These are phyloP conservation scores for Dendrobium chrysotoxum DNA, from an alignment of 106 monocot genomes.

Conservation along the genomic window DNA sequence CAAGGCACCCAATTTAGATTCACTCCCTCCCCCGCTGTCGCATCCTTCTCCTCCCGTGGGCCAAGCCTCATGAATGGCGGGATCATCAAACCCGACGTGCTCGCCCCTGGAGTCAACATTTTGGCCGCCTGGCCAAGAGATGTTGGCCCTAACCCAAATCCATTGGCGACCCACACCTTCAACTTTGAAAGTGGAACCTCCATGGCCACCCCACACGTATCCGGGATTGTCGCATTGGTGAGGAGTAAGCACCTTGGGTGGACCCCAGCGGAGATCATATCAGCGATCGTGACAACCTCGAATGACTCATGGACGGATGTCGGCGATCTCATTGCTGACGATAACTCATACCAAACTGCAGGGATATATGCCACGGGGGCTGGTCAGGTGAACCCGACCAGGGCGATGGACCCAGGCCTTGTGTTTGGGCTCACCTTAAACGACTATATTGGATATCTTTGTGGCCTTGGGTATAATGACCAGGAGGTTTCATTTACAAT, in stretches of 20 bases:
- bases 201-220: conserved; percentile 15
- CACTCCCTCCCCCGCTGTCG: neutral
- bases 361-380: neutral
- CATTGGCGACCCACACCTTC: neutral
- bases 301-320: neutral
- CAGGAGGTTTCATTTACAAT: neutral
- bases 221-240: conserved; percentile 3
- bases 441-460: conserved; percentile 8
- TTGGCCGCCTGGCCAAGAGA: too few relatives aligned
- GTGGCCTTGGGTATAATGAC: conserved; percentile 12
- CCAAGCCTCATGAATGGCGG: neutral
- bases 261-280: neutral
- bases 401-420: conserved; percentile 31
- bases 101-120: too few relatives aligned
- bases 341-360: neutral
- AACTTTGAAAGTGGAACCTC: conserved; percentile 8
- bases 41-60: conserved; percentile 15
- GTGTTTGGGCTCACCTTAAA: neutral
- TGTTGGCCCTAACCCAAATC: conserved; percentile 6
- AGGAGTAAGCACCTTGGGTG: neutral
- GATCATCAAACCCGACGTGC: conserved; percentile 5
- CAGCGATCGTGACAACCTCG: neutral
- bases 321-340: neutral
- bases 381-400: conserved; percentile 35
- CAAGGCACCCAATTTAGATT: neutral